Evolutionary conservation across 1,139 yeast species (phyloP), one percentile per base, ranked within the genome.

Genomic region (Suhomyces chickasaworum): DNA sequence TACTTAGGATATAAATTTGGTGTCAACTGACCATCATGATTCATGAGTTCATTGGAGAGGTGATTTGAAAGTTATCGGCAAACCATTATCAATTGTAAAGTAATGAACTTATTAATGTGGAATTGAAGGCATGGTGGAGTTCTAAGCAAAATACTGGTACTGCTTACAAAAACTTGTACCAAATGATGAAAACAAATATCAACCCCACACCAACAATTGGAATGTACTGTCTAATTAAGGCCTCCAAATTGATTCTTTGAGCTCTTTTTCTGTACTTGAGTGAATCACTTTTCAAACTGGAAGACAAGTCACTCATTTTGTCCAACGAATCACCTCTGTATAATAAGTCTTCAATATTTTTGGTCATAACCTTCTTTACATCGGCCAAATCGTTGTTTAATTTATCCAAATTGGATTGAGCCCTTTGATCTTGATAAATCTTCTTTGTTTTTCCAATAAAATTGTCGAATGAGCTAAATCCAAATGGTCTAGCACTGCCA

Each of bases 301-400:
- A 81, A 29, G 96, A 88, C 62, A 93, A 76, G 63, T 93, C 97
- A 52, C 90, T 84, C 95, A 93, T 89, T 54, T 82, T 84, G 66
- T 93, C 98, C 56, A 93, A 78, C 12, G 93, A 86, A 61, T 93
- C 98, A 10, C 99, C 99, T 60, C 99, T 79, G 67, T 93, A 91
- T 39, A 93, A 75, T 58, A 93, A 73, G 65, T 93, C 99, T 64
- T 93, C 98, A 48, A 93, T 93, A 65, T 93, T 93, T 59, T 91
- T 91, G 48, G 96, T 89, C 96, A 93, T 89, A 49, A 93, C 95
- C 57, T 88, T 83, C 56, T 93, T 90, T 41, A 95, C 99, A 58
- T 95, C 99, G 43, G 88, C 90, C 56, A 93, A 75, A 59, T 95
- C 99, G 43, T 81, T 80, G 66, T 91, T 90, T 55, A 93, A 73